These are phyloP conservation scores for Globisporangium cystogenes DNA, from an alignment of 352 stramenopile species.

Conservation along the genomic window DNA sequence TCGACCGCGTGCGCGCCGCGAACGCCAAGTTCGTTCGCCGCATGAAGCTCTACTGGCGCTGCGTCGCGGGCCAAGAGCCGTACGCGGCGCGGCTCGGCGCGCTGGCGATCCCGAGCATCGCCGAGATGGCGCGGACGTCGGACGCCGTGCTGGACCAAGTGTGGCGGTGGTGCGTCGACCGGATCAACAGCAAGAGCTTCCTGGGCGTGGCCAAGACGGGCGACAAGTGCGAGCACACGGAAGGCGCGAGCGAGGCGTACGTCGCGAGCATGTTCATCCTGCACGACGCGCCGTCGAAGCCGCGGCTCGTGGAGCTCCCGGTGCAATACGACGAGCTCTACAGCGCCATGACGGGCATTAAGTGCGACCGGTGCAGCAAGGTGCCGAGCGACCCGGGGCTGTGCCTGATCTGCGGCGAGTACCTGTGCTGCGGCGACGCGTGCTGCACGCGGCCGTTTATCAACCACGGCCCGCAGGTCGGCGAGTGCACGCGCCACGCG, in stretches of 20 bases:
- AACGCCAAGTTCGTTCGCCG: slow-evolving; percentile 72
- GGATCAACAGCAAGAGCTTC: slow-evolving; percentile 71
- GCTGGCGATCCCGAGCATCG: slow-evolving; percentile 40
- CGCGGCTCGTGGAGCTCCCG: slow-evolving; percentile 72
- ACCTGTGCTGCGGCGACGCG: slow-evolving; percentile 78
- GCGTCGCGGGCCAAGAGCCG: slow-evolving; percentile 32
- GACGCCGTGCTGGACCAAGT: slow-evolving; percentile 66
- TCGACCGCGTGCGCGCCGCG: slow-evolving; percentile 35
- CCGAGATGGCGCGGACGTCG: slow-evolving; percentile 46
- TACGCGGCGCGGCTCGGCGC: slow-evolving; percentile 7
- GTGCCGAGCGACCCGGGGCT: slow-evolving; percentile 66
- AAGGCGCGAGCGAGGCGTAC: slow-evolving; percentile 81
- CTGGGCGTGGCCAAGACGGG: slow-evolving; percentile 61
- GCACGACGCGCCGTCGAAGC: slow-evolving; percentile 47
- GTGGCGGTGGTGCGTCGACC: slow-evolving; percentile 85
- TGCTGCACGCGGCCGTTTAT: slow-evolving; percentile 82
- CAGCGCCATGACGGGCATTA: slow-evolving; percentile 56
- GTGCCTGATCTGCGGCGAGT: slow-evolving; percentile 82
- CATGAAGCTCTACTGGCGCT: slow-evolving; percentile 85
- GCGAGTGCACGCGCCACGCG: slow-evolving; percentile 81
- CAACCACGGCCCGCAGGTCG: slow-evolving; percentile 62
- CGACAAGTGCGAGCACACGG: slow-evolving; percentile 83
- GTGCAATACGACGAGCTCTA: slow-evolving; percentile 86
- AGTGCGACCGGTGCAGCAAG: slow-evolving; percentile 64
- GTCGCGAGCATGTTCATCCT: slow-evolving; percentile 88